Percentiles rank a stretch among this genome's conserved stretches.
Conservation (phyloP, 768 basidiomycete genomes). For the Phanerochaete sordida region DNA sequence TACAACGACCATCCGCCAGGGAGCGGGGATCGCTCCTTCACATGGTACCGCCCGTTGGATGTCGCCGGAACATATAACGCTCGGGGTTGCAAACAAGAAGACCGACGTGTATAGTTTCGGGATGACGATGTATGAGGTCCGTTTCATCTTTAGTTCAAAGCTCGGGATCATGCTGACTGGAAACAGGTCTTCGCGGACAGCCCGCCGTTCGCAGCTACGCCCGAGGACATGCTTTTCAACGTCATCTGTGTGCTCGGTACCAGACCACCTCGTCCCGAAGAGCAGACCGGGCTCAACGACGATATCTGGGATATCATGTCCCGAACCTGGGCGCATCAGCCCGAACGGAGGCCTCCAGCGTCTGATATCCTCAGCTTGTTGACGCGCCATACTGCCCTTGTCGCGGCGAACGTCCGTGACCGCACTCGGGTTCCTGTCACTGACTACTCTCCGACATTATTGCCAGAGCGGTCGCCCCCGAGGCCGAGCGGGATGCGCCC, state of each 20-base stretch:
- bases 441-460: too few relatives aligned
- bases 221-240: not conserved
- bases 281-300: not conserved
- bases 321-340: not conserved
- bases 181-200: conserved; percentile 4
- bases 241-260: not conserved
- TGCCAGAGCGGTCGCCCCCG: too few relatives aligned
- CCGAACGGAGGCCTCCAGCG: not conserved
- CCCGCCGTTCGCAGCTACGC: conserved; percentile 4
- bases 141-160: too few relatives aligned
- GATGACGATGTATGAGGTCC: conserved; percentile 16
- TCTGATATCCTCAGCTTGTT: not conserved
- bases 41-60: conserved; percentile 14
- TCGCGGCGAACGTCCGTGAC: too few relatives aligned
- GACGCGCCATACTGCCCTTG: not conserved
- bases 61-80: conserved; percentile 11
- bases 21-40: not conserved
- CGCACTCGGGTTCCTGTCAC: too few relatives aligned
- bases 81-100: conserved; percentile 4
- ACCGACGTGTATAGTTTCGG: conserved; percentile 17
- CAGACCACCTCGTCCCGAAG: not conserved
- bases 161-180: too few relatives aligned
- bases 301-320: not conserved
- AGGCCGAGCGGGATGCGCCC: too few relatives aligned
- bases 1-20: not conserved